Conservation (phyloP, 371 early-diverging fungal species). For the Rhizomucor miehei region DNA sequence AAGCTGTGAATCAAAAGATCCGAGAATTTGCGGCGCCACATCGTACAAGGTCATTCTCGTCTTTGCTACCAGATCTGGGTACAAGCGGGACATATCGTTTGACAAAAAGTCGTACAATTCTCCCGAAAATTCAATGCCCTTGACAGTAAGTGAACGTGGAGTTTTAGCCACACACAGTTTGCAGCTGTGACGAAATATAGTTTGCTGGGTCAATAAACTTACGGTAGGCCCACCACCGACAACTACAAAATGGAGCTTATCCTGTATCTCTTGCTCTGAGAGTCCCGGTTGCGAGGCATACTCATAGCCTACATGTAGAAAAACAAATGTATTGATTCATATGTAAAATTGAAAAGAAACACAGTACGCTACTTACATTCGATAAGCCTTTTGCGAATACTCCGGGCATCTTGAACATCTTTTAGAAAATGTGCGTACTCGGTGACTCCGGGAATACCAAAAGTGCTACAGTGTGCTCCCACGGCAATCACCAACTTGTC, state of each 20-base stretch:
- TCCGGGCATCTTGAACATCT: constrained; percentile 71
- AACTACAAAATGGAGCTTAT: constrained; percentile 82
- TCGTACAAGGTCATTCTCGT: constrained; percentile 53
- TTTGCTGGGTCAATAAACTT: constrained; percentile 4
- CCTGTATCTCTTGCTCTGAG: constrained; percentile 62
- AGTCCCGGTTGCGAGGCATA: constrained; percentile 67
- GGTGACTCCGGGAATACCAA: constrained; percentile 76
- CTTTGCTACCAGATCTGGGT: constrained; percentile 32
- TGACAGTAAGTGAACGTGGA: too few species aligned
- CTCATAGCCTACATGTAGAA: constrained; percentile 68
- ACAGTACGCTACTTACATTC: constrained; percentile 65
- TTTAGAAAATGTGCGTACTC: constrained; percentile 74
- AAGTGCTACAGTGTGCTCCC: constrained; percentile 81
- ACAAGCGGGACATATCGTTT: constrained; percentile 66
- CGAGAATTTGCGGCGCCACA: constrained; percentile 71
- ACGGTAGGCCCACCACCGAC: constrained; percentile 80
- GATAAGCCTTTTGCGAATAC: constrained; percentile 67
- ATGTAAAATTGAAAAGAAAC: background rate
- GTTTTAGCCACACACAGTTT: too few species aligned
- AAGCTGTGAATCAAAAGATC: constrained; percentile 67
- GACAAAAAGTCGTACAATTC: constrained; percentile 78
- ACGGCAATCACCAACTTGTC: constrained; percentile 79
- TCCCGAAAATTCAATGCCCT: constrained; percentile 71
- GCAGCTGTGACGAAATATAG: too few species aligned
- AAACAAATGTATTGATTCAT: background rate